These are phyloP conservation scores for Calonectria pseudoreteaudii DNA, from an alignment of 2,329 filamentous ascomycete genomes.

Conservation along the genomic window DNA sequence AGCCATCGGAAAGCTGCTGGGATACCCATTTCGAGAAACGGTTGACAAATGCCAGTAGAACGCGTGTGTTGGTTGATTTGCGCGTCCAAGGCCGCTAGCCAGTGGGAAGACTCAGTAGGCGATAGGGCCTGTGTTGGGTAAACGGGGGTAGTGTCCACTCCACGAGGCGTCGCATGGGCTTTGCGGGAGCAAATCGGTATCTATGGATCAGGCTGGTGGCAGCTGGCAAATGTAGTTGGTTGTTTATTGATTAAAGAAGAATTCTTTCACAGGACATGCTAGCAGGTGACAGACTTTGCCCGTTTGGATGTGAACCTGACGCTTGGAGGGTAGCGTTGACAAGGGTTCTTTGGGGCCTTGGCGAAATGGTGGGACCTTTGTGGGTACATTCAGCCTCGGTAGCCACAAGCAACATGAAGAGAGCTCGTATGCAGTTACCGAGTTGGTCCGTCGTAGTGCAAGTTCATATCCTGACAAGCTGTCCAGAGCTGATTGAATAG, in stretches of 20 bases:
- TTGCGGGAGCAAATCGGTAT: not conserved
- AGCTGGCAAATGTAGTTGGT: not conserved
- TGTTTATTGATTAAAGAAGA: not conserved
- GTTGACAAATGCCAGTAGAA: conserved; percentile 1
- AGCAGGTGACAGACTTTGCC: not conserved
- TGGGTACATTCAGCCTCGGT: not conserved
- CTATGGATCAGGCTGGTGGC: not conserved
- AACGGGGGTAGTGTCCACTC: not conserved
- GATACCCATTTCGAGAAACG: conserved; percentile 80
- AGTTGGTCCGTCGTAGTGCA: conserved; percentile 10
- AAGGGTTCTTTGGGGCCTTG: conserved; percentile 6
- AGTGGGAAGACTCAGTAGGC: conserved; percentile 3
- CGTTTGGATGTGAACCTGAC: not conserved
- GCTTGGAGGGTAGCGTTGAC: not conserved
- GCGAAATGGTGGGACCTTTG: conserved; percentile 4
- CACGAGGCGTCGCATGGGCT: conserved; percentile 21
- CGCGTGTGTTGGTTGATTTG: conserved; percentile 18
- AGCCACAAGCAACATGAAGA: conserved; percentile 14
- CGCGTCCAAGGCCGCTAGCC: conserved; percentile 11
- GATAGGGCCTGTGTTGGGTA: conserved; percentile 6
- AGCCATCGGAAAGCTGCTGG: conserved; percentile 97
- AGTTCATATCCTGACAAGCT: conserved; percentile 38
- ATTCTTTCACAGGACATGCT: not conserved
- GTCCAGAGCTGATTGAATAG: conserved; percentile 31
- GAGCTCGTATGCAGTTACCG: conserved; percentile 37